Conservation (phyloP, 208 protist genomes). For the Naegleria gruberi region DNA sequence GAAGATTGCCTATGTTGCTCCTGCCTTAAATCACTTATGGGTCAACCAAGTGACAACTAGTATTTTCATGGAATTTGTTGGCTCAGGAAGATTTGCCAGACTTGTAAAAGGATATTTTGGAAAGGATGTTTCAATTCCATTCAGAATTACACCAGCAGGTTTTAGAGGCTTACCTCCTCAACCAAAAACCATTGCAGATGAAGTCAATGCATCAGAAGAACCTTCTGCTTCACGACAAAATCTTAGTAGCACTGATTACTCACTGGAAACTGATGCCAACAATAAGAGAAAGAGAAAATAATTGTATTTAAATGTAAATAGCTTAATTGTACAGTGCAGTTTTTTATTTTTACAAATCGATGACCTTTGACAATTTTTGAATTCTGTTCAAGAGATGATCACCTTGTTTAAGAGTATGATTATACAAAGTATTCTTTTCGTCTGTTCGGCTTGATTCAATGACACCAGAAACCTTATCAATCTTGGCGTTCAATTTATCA, state of each 20-base stretch:
- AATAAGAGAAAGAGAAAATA: neutral
- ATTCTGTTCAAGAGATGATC: slow-evolving; percentile 94
- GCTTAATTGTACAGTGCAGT: too few relatives aligned
- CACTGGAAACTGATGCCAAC: neutral
- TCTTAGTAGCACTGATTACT: too few relatives aligned
- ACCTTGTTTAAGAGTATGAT: slow-evolving; percentile 87
- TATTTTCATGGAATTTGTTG: neutral
- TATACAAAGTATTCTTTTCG: slow-evolving; percentile 89
- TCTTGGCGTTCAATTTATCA: slow-evolving; percentile 88
- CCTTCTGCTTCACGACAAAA: too few relatives aligned
- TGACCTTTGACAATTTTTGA: slow-evolving; percentile 94
- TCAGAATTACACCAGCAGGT: neutral
- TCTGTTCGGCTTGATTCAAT: slow-evolving; percentile 92
- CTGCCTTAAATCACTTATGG: neutral
- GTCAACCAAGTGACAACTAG: neutral
- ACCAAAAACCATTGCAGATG: neutral
- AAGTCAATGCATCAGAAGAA: too few relatives aligned
- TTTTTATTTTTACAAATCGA: slow-evolving; percentile 87
- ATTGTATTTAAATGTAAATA: too few relatives aligned
- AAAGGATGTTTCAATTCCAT: neutral
- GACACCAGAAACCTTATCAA: slow-evolving; percentile 92
- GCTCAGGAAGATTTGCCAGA: neutral
- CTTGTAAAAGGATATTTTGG: neutral
- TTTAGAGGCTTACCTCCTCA: neutral
- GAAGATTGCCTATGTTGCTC: neutral